Conservation (phyloP, 768 basidiomycete genomes). For the Phylloporus arenicola region DNA sequence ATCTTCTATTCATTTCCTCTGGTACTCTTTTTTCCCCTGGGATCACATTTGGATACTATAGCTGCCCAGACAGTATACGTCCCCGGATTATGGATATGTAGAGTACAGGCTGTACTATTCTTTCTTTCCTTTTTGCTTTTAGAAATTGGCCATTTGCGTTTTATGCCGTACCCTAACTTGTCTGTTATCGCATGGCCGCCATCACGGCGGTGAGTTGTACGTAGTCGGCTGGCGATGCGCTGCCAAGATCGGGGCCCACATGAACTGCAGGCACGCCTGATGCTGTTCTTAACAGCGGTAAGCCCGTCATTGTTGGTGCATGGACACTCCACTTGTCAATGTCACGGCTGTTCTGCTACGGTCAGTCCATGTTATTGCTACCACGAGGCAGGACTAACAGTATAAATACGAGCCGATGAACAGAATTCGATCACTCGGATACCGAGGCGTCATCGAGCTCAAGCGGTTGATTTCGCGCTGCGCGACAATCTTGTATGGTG, state of each 20-base stretch:
- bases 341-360: no score
- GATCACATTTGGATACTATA: conserved; percentile 14
- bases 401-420: not conserved
- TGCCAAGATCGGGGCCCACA: conserved; percentile 2
- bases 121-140: conserved; percentile 1
- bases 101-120: conserved; percentile 24
- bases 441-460: no score
- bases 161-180: no score
- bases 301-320: no score
- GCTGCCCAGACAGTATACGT: conserved; percentile 3
- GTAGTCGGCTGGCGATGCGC: not conserved
- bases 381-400: not conserved
- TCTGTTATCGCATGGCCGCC: not conserved
- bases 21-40: conserved; percentile 4
- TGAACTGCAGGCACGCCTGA: not conserved
- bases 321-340: no score
- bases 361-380: no score
- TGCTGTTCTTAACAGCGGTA: no score
- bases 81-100: conserved; percentile 14
- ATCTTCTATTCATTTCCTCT: conserved; percentile 14
- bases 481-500: not conserved
- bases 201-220: not conserved
- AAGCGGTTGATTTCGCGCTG: no score
- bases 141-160: conserved; percentile 17
- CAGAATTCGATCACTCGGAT: no score